phyloP scores from a whole-genome alignment of 2,329 filamentous ascomycete species.

The Fusarium ambrosium region DNA sequence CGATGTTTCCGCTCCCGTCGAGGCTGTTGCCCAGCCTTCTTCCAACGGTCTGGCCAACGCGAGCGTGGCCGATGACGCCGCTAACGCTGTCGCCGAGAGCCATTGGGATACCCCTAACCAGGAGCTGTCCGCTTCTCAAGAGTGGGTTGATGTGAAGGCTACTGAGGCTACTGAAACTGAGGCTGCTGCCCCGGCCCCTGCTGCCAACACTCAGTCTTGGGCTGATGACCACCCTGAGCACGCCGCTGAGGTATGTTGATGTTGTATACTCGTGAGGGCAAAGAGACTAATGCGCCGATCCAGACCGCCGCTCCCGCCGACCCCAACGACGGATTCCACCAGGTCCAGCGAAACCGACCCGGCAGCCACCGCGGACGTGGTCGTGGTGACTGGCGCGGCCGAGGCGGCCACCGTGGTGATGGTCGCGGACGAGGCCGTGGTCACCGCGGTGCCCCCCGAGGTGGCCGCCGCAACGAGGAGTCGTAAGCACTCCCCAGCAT shows the following conservation, averaged over 20 bases:
- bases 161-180: conserved; percentile 82
- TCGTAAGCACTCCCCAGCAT: conserved; percentile 48
- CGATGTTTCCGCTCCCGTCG: conserved; percentile 58
- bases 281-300: conserved; percentile 21
- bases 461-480: conserved; percentile 56
- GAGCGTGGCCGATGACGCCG: conserved; percentile 64
- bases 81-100: conserved; percentile 73
- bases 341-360: conserved; percentile 74
- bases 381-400: conserved; percentile 64
- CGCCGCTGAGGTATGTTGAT: conserved; percentile 57
- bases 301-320: conserved; percentile 56
- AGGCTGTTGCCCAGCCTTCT: conserved; percentile 53
- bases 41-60: conserved; percentile 63
- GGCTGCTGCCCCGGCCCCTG: conserved; percentile 71
- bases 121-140: conserved; percentile 65
- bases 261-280: not conserved
- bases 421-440: conserved; percentile 60
- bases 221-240: conserved; percentile 81
- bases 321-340: conserved; percentile 77
- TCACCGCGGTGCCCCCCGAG: conserved; percentile 52
- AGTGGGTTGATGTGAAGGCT: conserved; percentile 80
- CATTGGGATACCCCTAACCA: conserved; percentile 72
- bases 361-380: conserved; percentile 59
- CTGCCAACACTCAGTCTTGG: conserved; percentile 76
- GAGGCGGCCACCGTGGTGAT: conserved; percentile 65